Evolutionary conservation across 2,329 filamentous ascomycete genomes (phyloP), one percentile per base, ranked within the genome.

Genomic region (Trichoderma lentiforme): DNA sequence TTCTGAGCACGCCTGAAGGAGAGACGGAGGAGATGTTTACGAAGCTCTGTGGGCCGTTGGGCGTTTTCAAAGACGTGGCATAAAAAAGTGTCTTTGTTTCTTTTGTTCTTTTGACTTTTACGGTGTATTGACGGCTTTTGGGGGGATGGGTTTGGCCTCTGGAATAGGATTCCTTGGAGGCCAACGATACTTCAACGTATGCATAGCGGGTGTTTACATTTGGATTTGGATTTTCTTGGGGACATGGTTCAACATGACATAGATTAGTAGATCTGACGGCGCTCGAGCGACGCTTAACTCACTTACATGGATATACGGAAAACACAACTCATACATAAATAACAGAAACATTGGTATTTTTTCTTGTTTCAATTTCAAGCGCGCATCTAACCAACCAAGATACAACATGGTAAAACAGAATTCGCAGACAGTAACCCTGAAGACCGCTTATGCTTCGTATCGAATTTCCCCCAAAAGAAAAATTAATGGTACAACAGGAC

Each of bases 21-120:
- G 95, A 98, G 84, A 92, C 91, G 82, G 93, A 97, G 73, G 96
- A 98, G 85, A 98, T 98, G 94, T 86, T 91, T 77, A 90, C 89
- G 7, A 95, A 95, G 82, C 81, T 93, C 64, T 86, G 84, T 64
- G 88, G 88, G 3, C 87, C 87, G 12, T 77, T 90, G 75, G 84
- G 86, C 1, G 80, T 87, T 4, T 88, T 89, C 64, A 75, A 76
- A 68, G 81, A 82, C 70, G 73, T 75, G n/a, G 80, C 80, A 34
- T 82, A 72, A 15, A 72, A 15, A 39, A 24, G 9, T 12, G n/a
- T 51, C 47, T 51, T 51, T 51, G 8, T 21, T n/a, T 15, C 8
- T 4, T 30, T 30, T n/a, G 3, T 57, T 39, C 3, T 56, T 65
- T 24, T 24, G 43, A 47, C 43, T 65, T 30, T 53, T 56, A 51